Evolutionary conservation across 2,329 filamentous ascomycete genomes (phyloP).

Genomic region (Pseudocercospora fuligena): DNA sequence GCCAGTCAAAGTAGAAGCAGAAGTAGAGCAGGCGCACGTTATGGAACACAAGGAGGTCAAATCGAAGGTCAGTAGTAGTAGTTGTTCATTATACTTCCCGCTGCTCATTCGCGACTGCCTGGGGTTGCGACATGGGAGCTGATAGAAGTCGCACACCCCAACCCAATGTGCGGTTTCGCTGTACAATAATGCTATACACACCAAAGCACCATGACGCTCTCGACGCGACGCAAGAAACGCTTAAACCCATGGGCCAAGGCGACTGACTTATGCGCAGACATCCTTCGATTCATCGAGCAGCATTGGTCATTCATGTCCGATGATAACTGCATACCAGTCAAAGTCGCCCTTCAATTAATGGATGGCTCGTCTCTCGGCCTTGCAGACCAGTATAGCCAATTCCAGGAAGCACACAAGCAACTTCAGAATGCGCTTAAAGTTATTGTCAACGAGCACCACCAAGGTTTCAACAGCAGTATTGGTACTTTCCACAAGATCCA

Average conservation of each 20-base stretch:
- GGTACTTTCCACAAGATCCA: slow-evolving; percentile 99
- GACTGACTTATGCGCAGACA: slow-evolving; percentile 46
- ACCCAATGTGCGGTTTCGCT: neutral
- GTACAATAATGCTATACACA: neutral
- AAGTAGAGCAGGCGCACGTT: slow-evolving; percentile 34
- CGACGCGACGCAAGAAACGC: slow-evolving; percentile 1
- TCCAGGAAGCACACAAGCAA: slow-evolving; percentile 80
- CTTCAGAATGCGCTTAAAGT: slow-evolving; percentile 91
- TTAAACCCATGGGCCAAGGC: slow-evolving; percentile 6
- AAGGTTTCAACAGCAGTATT: slow-evolving; percentile 98
- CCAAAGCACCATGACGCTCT: neutral
- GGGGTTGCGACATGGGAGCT: slow-evolving; percentile 11
- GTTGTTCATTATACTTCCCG: slow-evolving; percentile 2
- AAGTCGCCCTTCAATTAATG: slow-evolving; percentile 91
- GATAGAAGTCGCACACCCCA: slow-evolving; percentile 1
- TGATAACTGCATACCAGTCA: slow-evolving; percentile 87
- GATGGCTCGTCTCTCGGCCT: slow-evolving; percentile 92
- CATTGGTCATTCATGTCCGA: slow-evolving; percentile 94
- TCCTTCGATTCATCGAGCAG: slow-evolving; percentile 80
- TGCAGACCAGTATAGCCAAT: slow-evolving; percentile 84
- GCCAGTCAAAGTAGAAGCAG: slow-evolving; percentile 41
- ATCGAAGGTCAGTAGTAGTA: slow-evolving; percentile 45
- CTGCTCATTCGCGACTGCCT: slow-evolving; percentile 10
- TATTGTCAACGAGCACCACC: slow-evolving; percentile 98
- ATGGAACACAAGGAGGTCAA: slow-evolving; percentile 47